Evolutionary conservation across 108 stramenopile genomes (phyloP).

Genomic region (Fragilariopsis cylindrus): DNA sequence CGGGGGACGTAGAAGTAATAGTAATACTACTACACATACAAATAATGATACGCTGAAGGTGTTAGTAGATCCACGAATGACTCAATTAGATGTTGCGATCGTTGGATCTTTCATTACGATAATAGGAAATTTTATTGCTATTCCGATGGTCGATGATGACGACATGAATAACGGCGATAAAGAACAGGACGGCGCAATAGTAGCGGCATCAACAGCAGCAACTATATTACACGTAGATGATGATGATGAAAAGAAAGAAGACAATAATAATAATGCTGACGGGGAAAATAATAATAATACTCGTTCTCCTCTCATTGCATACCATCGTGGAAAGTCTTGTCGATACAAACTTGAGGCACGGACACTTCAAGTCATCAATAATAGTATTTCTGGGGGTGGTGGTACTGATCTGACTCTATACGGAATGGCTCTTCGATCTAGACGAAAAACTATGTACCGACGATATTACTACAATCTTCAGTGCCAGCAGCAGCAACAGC

Average conservation of each 20-base stretch:
- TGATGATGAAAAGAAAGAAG: too few relatives aligned
- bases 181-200: neutral
- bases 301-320: neutral
- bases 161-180: neutral
- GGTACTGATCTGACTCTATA: conserved; percentile 22
- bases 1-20: neutral
- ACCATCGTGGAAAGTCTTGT: too few relatives aligned
- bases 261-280: neutral
- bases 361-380: neutral
- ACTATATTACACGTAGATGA: too few relatives aligned
- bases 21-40: too few relatives aligned
- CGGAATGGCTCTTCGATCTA: neutral
- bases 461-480: neutral
- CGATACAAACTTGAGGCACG: neutral
- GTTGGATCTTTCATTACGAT: conserved; percentile 27
- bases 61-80: conserved; percentile 20
- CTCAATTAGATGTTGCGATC: conserved; percentile 1
- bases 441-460: neutral
- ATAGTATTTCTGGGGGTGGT: neutral
- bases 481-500: neutral
- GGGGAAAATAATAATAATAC: neutral
- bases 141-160: neutral
- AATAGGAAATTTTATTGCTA: conserved; percentile 12
- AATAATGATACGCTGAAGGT: conserved; percentile 9
- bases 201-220: neutral